A percentile compares a stretch with the other conserved stretches of the same genome.
phyloP scores from a whole-genome alignment of 2,329 filamentous ascomycete species.

The Hymenoscyphus albidus region DNA sequence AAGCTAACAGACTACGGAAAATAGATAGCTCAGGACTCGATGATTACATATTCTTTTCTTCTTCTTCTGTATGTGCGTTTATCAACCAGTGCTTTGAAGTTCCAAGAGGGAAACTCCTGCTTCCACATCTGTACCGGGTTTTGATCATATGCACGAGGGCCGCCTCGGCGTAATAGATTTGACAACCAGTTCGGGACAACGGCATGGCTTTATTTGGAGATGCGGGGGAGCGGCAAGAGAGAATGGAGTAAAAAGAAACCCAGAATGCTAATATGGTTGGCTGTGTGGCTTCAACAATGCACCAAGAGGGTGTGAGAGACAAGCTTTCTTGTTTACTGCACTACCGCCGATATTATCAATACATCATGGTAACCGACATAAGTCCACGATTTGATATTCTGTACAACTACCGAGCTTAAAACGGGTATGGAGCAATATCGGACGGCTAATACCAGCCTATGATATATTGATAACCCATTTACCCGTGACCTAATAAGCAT shows the following conservation, averaged over 20 bases:
- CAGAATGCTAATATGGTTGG: not conserved
- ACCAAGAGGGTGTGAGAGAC: not conserved
- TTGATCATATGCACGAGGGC: not conserved
- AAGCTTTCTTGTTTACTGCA: not conserved
- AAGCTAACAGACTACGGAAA: too few relatives aligned
- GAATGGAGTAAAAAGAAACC: not conserved
- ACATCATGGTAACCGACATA: not conserved
- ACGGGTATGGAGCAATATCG: not conserved
- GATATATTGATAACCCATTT: not conserved
- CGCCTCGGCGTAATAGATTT: not conserved
- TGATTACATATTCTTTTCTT: too few relatives aligned
- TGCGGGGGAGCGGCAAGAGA: not conserved
- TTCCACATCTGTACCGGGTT: not conserved
- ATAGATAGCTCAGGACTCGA: too few relatives aligned
- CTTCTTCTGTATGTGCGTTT: too few relatives aligned
- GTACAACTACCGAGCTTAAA: not conserved
- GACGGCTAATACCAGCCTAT: not conserved
- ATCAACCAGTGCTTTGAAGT: not conserved
- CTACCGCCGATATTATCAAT: not conserved
- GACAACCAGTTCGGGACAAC: not conserved
- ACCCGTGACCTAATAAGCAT: not conserved
- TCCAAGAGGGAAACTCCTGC: not conserved
- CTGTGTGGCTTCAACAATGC: not conserved
- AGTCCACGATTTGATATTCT: not conserved
- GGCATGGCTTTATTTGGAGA: not conserved